phyloP scores from a whole-genome alignment of 176 grass and related monocot species.

The Phoenix roebelenii region DNA sequence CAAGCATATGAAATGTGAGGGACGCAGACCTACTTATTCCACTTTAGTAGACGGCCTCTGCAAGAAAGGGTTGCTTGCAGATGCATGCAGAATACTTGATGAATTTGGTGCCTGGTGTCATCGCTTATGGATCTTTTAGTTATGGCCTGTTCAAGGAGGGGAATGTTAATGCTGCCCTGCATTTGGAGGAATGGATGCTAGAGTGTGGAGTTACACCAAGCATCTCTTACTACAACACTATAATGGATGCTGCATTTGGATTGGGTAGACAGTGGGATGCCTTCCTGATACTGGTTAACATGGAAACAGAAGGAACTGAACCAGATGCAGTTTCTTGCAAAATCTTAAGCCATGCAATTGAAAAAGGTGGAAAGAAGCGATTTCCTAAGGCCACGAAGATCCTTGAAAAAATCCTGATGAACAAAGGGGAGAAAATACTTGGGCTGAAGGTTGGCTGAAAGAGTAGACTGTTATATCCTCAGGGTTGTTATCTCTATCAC shows the following conservation, averaged over 20 bases:
- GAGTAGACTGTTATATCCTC: too few relatives aligned
- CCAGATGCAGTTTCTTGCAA: slow-evolving; percentile 24
- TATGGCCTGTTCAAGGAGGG: slow-evolving; percentile 12
- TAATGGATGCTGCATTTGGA: slow-evolving; percentile 22
- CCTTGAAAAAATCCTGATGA: slow-evolving; percentile 23
- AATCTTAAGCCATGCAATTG: slow-evolving; percentile 5
- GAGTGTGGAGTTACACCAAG: slow-evolving; percentile 13
- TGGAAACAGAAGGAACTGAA: slow-evolving; percentile 20
- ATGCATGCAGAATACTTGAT: slow-evolving; percentile 14
- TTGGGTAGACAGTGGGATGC: slow-evolving; percentile 15
- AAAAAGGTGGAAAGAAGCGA: slow-evolving; percentile 8
- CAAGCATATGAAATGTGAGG: slow-evolving; percentile 15
- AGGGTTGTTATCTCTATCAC: too few relatives aligned
- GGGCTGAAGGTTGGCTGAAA: too few relatives aligned
- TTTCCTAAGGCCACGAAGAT: slow-evolving; percentile 23
- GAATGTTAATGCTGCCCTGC: slow-evolving; percentile 8
- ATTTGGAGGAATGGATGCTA: slow-evolving; percentile 7
- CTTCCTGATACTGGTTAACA: slow-evolving; percentile 16
- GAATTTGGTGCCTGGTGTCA: slow-evolving; percentile 15
- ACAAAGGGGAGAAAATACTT: neutral
- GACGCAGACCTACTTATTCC: slow-evolving; percentile 3
- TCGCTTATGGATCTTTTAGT: slow-evolving; percentile 17
- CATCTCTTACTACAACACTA: slow-evolving; percentile 24
- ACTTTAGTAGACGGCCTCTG: slow-evolving; percentile 20
- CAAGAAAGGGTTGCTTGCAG: slow-evolving; percentile 8